Evolutionary conservation across 345 rosid genomes (phyloP), one percentile per base, ranked within the genome.

Genomic region (Euphorbia pulcherrima): DNA sequence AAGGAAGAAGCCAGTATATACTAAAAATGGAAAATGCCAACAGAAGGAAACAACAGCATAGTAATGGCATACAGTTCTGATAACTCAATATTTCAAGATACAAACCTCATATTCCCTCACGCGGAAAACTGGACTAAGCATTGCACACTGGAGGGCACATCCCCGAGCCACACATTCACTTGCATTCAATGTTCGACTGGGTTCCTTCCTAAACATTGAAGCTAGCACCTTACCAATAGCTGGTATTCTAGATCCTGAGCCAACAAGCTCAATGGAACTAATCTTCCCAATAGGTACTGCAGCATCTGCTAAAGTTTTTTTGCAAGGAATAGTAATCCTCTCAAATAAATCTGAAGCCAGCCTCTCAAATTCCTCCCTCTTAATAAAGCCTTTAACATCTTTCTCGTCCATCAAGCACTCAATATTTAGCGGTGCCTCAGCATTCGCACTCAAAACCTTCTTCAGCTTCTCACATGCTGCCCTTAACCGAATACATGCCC

Each of bases 331-430:
- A 30, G 60, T 39, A 44, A 83, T 68, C 63, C 82, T 81, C 64
- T 81, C 82, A 62, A 78, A 68, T 41, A 85, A 60, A 16, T 72
- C 79, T 7, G 85, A 81, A 35, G 83, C 74, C 33, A 85, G 72
- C 54, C 62, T 80, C 79, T 85, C 89, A 75, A 85, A 85, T 30
- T 85, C 87, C 24, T 85, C 89, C 69, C 89, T 85, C 68, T 81
- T 85, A 58, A 85, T 83, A 62, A 69, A 80, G 39, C 87, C 83
- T 76, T 68, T 83, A 41, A 85, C 89, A 67, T 85, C 89, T 75
- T 81, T 85, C 78, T 85, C 89, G 65, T 85, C 89, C 85, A 85
- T 83, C 74, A 85, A 78, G 74, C 89, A 85, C 75, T 85, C 89
- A 55, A 85, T 81, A 68, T 83, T 81, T 37, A 82, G 69, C 3